Conservation (phyloP, 768 basidiomycete genomes). For the Calvatia gigantea region DNA sequence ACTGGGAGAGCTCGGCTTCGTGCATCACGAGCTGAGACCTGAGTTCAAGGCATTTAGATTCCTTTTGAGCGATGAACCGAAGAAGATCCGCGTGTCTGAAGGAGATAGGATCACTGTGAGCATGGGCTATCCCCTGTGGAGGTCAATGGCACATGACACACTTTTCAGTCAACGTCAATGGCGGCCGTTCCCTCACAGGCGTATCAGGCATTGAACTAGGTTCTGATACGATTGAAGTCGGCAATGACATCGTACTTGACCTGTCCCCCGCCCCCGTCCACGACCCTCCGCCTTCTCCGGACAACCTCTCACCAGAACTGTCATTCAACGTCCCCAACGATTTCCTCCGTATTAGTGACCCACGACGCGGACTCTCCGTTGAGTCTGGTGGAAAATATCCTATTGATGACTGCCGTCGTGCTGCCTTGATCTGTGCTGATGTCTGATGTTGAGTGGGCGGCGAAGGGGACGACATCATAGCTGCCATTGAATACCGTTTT, state of each 20-base stretch:
- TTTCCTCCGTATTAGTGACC: constrained; percentile 14
- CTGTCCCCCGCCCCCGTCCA: constrained; percentile 22
- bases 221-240: not conserved
- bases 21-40: constrained; percentile 69
- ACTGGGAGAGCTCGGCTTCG: constrained; percentile 67
- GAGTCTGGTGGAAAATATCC: constrained; percentile 39
- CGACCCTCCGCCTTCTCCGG: constrained; percentile 9
- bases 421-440: constrained; percentile 6
- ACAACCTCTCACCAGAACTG: not conserved
- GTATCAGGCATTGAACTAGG: constrained; percentile 10
- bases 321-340: constrained; percentile 6
- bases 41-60: constrained; percentile 78
- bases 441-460: not conserved
- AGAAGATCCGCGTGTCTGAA: constrained; percentile 74
- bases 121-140: not conserved
- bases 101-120: not conserved
- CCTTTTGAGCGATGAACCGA: constrained; percentile 85
- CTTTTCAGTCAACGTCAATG: constrained; percentile 70
- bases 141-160: constrained; percentile 30
- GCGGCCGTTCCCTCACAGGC: constrained; percentile 31
- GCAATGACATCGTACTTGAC: constrained; percentile 21
- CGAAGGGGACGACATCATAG: not conserved
- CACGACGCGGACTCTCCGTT: constrained; percentile 10
- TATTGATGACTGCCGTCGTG: constrained; percentile 51
- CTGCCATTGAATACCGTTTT: constrained; percentile 4